A percentile compares a stretch with the other conserved stretches of the same genome.
Evolutionary conservation across 768 basidiomycete genomes (phyloP).

Genomic region (Pulveroboletus sp.): DNA sequence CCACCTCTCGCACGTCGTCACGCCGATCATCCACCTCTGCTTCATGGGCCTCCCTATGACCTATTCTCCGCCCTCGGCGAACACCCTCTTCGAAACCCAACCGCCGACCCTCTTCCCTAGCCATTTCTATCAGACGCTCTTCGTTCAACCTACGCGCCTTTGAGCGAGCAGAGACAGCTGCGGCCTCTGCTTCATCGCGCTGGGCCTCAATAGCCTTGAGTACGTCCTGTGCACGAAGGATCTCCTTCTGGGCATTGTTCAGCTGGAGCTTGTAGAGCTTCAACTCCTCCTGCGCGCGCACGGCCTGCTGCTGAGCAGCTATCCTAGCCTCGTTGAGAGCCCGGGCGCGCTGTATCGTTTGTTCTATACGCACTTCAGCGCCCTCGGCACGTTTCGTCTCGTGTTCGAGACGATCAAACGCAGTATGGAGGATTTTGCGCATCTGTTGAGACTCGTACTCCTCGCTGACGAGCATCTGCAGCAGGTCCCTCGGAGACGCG

Average conservation of each 20-base stretch:
- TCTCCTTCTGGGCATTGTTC: conserved; percentile 55
- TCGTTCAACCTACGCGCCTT: conserved; percentile 43
- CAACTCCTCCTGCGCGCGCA: conserved; percentile 43
- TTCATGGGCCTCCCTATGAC: conserved; percentile 24
- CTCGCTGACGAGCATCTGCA: conserved; percentile 35
- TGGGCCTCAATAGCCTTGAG: conserved; percentile 46
- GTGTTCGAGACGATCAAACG: conserved; percentile 35
- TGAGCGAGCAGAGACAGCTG: conserved; percentile 42
- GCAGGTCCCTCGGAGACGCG: conserved; percentile 26
- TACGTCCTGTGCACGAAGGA: conserved; percentile 49
- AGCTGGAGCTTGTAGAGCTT: conserved; percentile 54
- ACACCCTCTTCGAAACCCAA: conserved; percentile 51
- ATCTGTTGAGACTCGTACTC: conserved; percentile 39
- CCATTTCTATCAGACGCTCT: conserved; percentile 43
- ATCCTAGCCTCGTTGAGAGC: conserved; percentile 31
- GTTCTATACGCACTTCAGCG: conserved; percentile 32
- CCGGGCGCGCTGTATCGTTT: conserved; percentile 25
- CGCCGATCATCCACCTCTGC: conserved; percentile 9
- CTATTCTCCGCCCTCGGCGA: conserved; percentile 31
- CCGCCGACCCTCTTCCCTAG: conserved; percentile 50
- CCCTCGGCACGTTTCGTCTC: conserved; percentile 35
- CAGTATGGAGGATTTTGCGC: conserved; percentile 34
- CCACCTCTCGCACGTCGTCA: conserved; percentile 17
- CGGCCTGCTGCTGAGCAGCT: conserved; percentile 27
- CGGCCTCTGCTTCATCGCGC: conserved; percentile 45